Evolutionary conservation across 352 stramenopile species (phyloP).

Genomic region (Stramenopiles sp.): DNA sequence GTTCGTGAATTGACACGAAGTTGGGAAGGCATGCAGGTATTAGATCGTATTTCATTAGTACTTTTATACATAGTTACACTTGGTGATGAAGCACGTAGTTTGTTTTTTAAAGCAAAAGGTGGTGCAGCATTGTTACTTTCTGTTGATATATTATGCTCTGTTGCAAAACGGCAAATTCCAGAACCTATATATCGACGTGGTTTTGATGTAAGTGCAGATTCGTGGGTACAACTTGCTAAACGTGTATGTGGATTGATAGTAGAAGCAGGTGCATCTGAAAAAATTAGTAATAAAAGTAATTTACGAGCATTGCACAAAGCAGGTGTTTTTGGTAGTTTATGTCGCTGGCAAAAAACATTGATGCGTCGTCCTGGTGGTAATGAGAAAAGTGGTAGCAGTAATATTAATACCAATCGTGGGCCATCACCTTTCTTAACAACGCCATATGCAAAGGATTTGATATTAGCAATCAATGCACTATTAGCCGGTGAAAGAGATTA

Average conservation of each 20-base stretch:
- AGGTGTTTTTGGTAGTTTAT: neutral
- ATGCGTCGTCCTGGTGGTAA: too few species aligned
- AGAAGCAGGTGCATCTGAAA: neutral
- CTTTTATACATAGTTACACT: neutral
- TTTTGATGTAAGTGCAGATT: neutral
- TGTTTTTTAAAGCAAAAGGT: neutral
- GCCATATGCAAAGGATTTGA: too few species aligned
- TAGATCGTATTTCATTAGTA: neutral
- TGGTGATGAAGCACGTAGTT: neutral
- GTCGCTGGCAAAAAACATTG: too few species aligned
- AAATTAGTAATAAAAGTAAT: neutral
- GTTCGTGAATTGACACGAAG: neutral
- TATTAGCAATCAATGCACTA: too few species aligned
- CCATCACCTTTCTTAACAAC: too few species aligned
- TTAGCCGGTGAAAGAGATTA: too few species aligned
- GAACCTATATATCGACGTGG: neutral
- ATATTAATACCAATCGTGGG: too few species aligned
- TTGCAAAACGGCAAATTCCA: neutral
- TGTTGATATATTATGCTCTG: neutral
- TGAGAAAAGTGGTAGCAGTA: too few species aligned
- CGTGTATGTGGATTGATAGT: neutral
- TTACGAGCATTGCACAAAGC: neutral
- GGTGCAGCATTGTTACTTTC: neutral
- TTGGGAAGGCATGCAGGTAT: neutral
- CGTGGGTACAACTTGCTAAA: neutral